These are phyloP conservation scores for Pulveroboletus frians DNA, from an alignment of 768 basidiomycete species.

Conservation along the genomic window DNA sequence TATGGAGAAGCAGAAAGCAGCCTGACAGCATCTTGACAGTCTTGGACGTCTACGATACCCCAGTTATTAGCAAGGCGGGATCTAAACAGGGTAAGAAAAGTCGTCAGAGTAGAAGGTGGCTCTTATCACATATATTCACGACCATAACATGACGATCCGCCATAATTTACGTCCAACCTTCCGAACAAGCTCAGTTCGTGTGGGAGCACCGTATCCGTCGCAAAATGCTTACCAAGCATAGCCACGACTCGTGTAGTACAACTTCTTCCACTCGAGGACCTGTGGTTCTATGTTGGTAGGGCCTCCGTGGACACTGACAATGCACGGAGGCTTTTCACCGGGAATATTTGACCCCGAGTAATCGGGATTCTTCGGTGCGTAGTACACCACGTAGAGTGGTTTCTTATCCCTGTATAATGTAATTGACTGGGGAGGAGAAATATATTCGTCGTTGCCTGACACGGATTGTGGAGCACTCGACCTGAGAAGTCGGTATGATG, in stretches of 20 bases:
- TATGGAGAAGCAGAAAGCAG: constrained; percentile 42
- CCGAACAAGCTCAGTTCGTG: not conserved
- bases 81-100: constrained; percentile 16
- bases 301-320: constrained; percentile 66
- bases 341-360: constrained; percentile 44
- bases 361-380: constrained; percentile 59
- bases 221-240: constrained; percentile 57
- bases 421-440: constrained; percentile 48
- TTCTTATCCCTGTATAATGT: constrained; percentile 35
- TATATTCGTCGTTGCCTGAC: constrained; percentile 19
- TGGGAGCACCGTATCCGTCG: too few species aligned
- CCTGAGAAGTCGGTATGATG: constrained; percentile 20
- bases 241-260: constrained; percentile 67
- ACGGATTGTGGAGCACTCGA: constrained; percentile 19
- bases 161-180: constrained; percentile 73
- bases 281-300: constrained; percentile 51
- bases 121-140: constrained; percentile 49
- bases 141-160: constrained; percentile 73
- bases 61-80: constrained; percentile 56
- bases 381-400: constrained; percentile 58
- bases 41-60: constrained; percentile 71
- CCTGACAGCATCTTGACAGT: constrained; percentile 52
- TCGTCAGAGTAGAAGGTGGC: not conserved
- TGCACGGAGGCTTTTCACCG: constrained; percentile 62
- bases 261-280: constrained; percentile 47